phyloP scores from a whole-genome alignment of 1,139 yeast species.

The Zygotorulaspora mrakii region DNA sequence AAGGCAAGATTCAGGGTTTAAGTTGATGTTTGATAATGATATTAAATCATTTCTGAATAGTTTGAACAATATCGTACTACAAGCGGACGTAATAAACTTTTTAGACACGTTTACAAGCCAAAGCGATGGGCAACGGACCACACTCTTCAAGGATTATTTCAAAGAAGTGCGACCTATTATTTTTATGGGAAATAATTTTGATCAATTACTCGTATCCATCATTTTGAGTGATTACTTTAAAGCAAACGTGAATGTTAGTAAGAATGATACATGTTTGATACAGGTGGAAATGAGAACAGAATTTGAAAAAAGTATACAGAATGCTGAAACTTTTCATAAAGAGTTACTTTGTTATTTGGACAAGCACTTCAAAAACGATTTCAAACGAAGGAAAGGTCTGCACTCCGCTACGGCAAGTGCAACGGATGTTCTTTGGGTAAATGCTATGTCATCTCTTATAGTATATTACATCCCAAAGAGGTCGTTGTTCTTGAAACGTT shows the following conservation, averaged over 20 bases:
- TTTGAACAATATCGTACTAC: constrained; percentile 3
- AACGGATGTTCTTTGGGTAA: constrained; percentile 7
- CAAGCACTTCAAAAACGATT: constrained; percentile 8
- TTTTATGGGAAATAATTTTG: constrained; percentile 6
- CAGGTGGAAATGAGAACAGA: not conserved
- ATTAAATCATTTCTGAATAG: constrained; percentile 5
- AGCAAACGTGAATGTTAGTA: not conserved
- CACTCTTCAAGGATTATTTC: not conserved
- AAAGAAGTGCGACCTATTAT: constrained; percentile 2
- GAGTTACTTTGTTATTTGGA: constrained; percentile 9
- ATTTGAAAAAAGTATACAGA: constrained; percentile 5
- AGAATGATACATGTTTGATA: not conserved
- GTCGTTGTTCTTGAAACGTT: constrained; percentile 5
- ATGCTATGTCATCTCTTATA: constrained; percentile 6
- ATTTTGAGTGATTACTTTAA: constrained; percentile 3
- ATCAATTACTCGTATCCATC: constrained; percentile 6
- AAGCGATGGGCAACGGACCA: not conserved
- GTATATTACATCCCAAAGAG: constrained; percentile 7
- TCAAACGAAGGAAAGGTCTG: constrained; percentile 5
- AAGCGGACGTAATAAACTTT: constrained; percentile 1
- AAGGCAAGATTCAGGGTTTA: constrained; percentile 3
- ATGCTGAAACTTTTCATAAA: constrained; percentile 7
- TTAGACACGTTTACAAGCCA: not conserved
- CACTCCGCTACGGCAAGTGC: not conserved
- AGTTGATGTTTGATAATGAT: constrained; percentile 4